Base-by-base conservation (phyloP, 805 yeast genomes). In the Monosporozyma aquatica region DNA sequence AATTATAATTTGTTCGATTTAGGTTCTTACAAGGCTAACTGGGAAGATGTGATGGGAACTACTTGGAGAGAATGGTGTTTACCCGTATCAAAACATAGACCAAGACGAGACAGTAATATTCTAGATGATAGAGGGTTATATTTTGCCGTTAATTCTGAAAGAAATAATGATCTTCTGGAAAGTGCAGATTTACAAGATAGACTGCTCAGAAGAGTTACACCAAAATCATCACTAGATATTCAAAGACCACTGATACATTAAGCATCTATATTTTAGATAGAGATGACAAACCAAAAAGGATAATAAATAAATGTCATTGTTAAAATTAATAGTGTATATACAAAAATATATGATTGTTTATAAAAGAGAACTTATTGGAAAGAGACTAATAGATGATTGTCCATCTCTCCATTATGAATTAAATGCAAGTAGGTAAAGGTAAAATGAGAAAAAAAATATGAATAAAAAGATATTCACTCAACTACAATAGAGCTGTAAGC, bases 41-140 rank as follows among this genome's bases (percentile, higher is more conserved):
- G 87, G 84, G 47, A 55, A 15, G 66, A 72, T 5, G 74, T 85
- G 1, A 82, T 90, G 94, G 98, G 98, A 0, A 46, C 59, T 2
- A 59, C 65, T 1, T 71, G 78, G 74, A 37, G 47, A 6, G 78
- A 79, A 46, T 87, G 96, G 96, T 38, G 80, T 6, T 56, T 87
- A 1, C 97, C 97, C 0, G 47, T 73, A 4, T 40, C 21, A 7
- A 61, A 61, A 3, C 32, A 41, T 13, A 38, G 45, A 36, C 54
- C 52, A 1, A 46, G 44, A 3, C 23, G 24, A 18, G 18, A 32
- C 5, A 25, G 24, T 22, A 18, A 29, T 27, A 26, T 9, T 13
- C 11, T 14, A 4, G 59, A 60, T 37, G 60, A 66, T 10, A 56
- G 64, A 18, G 89, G 87, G 0, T 51, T 81, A 20, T 72, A 69